Conservation (phyloP, 2,329 filamentous ascomycete species). For the Colletotrichum truncatum region DNA sequence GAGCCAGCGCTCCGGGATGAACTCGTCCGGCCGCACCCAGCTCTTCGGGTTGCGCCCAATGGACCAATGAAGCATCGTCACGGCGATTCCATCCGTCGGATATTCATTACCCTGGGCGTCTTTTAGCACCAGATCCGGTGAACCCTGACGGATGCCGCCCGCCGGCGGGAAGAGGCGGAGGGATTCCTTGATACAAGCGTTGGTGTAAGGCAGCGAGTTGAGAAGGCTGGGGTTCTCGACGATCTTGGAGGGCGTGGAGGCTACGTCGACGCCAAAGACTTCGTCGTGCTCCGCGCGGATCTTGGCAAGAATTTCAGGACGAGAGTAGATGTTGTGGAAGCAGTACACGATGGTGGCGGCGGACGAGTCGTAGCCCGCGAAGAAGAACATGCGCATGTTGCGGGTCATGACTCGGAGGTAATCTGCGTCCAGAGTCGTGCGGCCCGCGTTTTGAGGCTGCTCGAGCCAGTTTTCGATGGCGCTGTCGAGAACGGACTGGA, state of each 20-base stretch:
- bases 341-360: conserved; percentile 41
- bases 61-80: conserved; percentile 49
- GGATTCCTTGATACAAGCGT: conserved; percentile 63
- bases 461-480: conserved; percentile 41
- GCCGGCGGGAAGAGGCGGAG: conserved; percentile 63
- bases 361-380: conserved; percentile 51
- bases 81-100: conserved; percentile 52
- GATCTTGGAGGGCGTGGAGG: not conserved
- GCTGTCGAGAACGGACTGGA: conserved; percentile 41
- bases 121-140: conserved; percentile 47
- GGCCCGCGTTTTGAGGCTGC: conserved; percentile 33
- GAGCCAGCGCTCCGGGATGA: conserved; percentile 59
- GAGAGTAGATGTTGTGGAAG: conserved; percentile 39
- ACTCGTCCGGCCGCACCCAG: conserved; percentile 54
- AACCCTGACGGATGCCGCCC: conserved; percentile 50
- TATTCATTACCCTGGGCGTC: conserved; percentile 53
- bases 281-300: conserved; percentile 57
- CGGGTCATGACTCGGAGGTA: conserved; percentile 39
- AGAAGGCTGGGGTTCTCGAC: conserved; percentile 52
- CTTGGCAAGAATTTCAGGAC: conserved; percentile 39
- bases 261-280: conserved; percentile 51
- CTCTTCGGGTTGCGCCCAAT: conserved; percentile 49
- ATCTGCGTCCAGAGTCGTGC: conserved; percentile 32
- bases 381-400: conserved; percentile 46
- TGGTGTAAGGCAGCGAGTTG: conserved; percentile 61